Evolutionary conservation across 139 green algal species (phyloP).

Genomic region (Tetratostichococcus sp.): DNA sequence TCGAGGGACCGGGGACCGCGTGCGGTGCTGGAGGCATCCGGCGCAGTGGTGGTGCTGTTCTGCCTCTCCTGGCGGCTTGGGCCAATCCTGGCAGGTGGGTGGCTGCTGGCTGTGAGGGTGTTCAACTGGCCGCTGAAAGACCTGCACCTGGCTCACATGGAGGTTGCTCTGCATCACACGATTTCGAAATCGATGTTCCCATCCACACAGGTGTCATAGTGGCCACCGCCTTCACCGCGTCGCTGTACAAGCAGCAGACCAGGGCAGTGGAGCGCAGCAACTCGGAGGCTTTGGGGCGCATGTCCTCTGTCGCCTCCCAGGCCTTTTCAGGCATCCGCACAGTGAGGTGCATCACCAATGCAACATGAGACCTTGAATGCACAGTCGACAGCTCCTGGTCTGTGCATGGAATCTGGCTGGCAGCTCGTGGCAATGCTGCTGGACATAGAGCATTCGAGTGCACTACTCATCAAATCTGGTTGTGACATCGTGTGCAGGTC

Average conservation of each 20-base stretch:
- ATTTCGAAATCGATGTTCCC: no score
- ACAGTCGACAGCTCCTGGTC: no score
- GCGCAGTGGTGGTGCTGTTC: slow-evolving; percentile 66
- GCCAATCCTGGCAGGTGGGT: slow-evolving; percentile 56
- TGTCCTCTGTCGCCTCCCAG: slow-evolving; percentile 54
- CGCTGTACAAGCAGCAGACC: slow-evolving; percentile 64
- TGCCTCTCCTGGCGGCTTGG: slow-evolving; percentile 75
- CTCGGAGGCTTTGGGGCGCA: slow-evolving; percentile 48
- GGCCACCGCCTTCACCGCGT: slow-evolving; percentile 59
- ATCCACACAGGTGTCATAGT: slow-evolving; percentile 61
- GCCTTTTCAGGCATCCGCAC: slow-evolving; percentile 30
- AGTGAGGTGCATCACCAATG: slow-evolving; percentile 21
- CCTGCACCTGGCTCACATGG: no score
- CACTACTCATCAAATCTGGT: no score
- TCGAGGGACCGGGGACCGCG: slow-evolving; percentile 71
- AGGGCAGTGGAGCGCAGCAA: slow-evolving; percentile 46
- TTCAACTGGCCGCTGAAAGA: no score
- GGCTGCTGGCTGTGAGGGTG: no score
- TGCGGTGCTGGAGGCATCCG: slow-evolving; percentile 67
- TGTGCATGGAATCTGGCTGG: no score
- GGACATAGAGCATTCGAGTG: neutral
- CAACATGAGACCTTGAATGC: no score
- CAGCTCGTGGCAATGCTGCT: no score
- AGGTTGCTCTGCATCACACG: no score
- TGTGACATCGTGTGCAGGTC: slow-evolving; percentile 12